Percentiles rank a stretch among this genome's conserved stretches.
These are phyloP conservation scores for Kalmusia sp. DNA, from an alignment of 2,329 filamentous ascomycete species.

Conservation along the genomic window DNA sequence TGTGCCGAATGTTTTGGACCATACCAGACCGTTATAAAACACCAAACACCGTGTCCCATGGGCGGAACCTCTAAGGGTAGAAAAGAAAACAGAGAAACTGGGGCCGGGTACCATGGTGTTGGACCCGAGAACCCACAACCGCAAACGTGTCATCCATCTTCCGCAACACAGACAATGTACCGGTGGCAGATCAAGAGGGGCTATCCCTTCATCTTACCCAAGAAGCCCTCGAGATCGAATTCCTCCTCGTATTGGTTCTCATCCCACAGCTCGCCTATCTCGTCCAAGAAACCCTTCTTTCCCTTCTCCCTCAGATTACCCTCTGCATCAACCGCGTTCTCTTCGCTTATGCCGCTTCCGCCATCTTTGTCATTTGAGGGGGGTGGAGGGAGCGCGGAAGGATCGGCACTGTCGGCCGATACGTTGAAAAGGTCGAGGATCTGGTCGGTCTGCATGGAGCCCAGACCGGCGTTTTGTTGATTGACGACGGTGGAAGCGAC, in stretches of 20 bases:
- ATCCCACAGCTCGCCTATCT: conserved; percentile 95
- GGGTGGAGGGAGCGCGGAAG: conserved; percentile 61
- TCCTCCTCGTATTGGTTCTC: conserved; percentile 98
- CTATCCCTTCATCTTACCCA: conserved; percentile 91
- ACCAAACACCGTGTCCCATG: no score
- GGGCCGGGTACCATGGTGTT: no score
- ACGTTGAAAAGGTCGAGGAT: conserved; percentile 96
- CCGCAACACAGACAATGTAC: no score
- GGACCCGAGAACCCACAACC: no score
- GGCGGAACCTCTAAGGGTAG: no score
- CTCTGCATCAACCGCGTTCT: conserved; percentile 80
- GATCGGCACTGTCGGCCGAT: conserved; percentile 55
- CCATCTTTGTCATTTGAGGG: conserved; percentile 70
- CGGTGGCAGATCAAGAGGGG: no score
- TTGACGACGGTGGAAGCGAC: conserved; percentile 98
- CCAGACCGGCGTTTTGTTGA: conserved; percentile 94
- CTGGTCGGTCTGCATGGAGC: conserved; percentile 97
- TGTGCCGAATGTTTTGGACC: no score
- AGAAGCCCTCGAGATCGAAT: conserved; percentile 93
- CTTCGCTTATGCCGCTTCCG: conserved; percentile 75
- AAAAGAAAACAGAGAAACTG: no score
- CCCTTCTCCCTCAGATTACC: conserved; percentile 93
- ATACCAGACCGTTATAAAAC: no score
- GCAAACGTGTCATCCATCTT: no score
- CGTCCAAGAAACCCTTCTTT: conserved; percentile 95